phyloP scores from a whole-genome alignment of 2,329 filamentous ascomycete species.

The Xenoacremonium recifei region DNA sequence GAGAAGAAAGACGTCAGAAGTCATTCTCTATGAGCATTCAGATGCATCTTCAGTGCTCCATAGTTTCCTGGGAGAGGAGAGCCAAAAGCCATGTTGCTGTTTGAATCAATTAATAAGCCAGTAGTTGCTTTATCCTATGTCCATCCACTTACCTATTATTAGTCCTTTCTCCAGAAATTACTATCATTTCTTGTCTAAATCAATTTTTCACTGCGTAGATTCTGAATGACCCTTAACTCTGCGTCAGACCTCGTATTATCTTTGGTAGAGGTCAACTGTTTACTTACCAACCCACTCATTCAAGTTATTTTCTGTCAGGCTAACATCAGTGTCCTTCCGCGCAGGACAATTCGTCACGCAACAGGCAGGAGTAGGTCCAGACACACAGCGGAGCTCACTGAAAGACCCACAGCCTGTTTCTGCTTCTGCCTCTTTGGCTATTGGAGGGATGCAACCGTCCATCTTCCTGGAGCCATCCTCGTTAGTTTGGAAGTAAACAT shows the following conservation, averaged over 20 bases:
- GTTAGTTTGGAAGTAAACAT: constrained; percentile 40
- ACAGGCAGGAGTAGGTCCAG: too few species aligned
- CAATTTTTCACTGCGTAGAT: constrained; percentile 47
- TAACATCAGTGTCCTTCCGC: constrained; percentile 1
- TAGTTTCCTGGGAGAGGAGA: too few species aligned
- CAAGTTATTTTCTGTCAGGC: constrained; percentile 36
- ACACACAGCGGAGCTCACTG: constrained; percentile 8
- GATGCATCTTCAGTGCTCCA: too few species aligned
- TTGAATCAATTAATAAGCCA: too few species aligned
- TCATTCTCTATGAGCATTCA: too few species aligned
- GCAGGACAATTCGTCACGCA: too few species aligned
- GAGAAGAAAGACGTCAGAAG: too few species aligned
- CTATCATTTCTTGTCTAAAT: too few species aligned
- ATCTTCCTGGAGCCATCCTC: constrained; percentile 17
- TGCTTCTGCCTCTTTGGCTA: not conserved
- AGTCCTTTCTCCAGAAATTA: too few species aligned
- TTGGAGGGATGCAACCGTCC: not conserved
- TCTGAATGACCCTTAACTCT: constrained; percentile 42
- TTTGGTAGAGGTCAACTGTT: not conserved
- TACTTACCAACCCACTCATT: constrained; percentile 51
- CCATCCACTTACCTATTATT: too few species aligned
- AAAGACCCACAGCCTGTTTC: constrained; percentile 2
- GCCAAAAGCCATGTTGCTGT: too few species aligned
- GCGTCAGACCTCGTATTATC: constrained; percentile 1
- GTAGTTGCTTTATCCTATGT: too few species aligned